phyloP scores from a whole-genome alignment of 2,329 filamentous ascomycete species.

The Chrysoporthe deuterocubensis region DNA sequence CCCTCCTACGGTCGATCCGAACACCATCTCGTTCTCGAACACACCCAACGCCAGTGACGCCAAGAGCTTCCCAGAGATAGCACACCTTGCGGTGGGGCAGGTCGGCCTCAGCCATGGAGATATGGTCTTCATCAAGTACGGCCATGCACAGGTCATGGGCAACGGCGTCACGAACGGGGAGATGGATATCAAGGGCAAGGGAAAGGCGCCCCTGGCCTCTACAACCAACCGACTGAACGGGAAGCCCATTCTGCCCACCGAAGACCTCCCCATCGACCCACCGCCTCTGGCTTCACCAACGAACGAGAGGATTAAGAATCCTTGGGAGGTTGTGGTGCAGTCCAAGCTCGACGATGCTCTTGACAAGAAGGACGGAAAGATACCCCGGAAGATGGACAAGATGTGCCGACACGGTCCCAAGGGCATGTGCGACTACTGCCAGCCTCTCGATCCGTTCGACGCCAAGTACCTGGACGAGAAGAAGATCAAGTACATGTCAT shows the following conservation, averaged over 20 bases:
- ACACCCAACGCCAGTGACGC: conserved; percentile 61
- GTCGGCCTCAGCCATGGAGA: conserved; percentile 82
- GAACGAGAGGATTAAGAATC: conserved; percentile 74
- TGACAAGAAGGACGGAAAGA: conserved; percentile 90
- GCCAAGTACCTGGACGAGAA: conserved; percentile 87
- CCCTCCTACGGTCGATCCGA: conserved; percentile 64
- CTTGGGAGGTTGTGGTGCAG: conserved; percentile 91
- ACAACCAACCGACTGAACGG: conserved; percentile 77
- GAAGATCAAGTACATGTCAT: conserved; percentile 98
- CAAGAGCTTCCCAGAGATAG: conserved; percentile 63
- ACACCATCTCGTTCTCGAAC: conserved; percentile 65
- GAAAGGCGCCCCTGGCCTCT: conserved; percentile 36
- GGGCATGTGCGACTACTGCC: conserved; percentile 99
- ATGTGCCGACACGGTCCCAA: conserved; percentile 97
- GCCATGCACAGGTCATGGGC: conserved; percentile 53
- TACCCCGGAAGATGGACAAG: conserved; percentile 74
- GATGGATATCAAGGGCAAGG: conserved; percentile 34
- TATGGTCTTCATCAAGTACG: conserved; percentile 84
- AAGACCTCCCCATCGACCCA: conserved; percentile 68
- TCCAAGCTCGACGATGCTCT: conserved; percentile 84
- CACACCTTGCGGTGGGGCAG: conserved; percentile 58
- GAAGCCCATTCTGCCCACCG: conserved; percentile 70
- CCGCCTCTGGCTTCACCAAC: conserved; percentile 58
- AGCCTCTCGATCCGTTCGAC: conserved; percentile 93
- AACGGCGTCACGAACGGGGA: conserved; percentile 46